Conservation (phyloP, 2,329 filamentous ascomycete species). For the Cladophialophora psammophila region DNA sequence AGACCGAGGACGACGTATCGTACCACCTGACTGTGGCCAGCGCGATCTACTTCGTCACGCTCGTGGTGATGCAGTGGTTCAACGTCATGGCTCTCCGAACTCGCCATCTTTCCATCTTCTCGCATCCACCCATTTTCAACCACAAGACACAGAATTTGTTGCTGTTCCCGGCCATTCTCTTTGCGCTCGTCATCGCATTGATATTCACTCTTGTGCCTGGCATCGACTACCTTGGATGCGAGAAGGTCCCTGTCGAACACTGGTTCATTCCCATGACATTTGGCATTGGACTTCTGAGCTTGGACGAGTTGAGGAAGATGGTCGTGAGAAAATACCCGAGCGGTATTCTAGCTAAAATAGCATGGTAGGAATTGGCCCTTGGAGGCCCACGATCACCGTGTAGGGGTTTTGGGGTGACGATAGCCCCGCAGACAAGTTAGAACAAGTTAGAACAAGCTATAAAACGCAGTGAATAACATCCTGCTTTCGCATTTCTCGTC, state of each 20-base stretch:
- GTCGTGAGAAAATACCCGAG: conserved; percentile 66
- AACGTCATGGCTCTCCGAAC: conserved; percentile 75
- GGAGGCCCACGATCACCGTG: background rate
- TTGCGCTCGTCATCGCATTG: conserved; percentile 72
- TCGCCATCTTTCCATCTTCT: conserved; percentile 70
- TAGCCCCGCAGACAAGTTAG: too few species aligned
- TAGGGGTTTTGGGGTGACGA: too few species aligned
- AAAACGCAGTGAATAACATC: too few species aligned
- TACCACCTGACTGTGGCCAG: conserved; percentile 68
- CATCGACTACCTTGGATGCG: conserved; percentile 65
- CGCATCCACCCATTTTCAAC: conserved; percentile 74
- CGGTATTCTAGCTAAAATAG: conserved; percentile 64
- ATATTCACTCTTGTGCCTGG: conserved; percentile 71
- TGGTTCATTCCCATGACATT: conserved; percentile 80
- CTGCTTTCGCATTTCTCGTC: too few species aligned
- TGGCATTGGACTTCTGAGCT: conserved; percentile 67
- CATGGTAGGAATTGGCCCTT: conserved; percentile 61
- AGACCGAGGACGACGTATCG: conserved; percentile 61
- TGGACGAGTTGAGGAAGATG: conserved; percentile 73
- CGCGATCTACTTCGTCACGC: conserved; percentile 79
- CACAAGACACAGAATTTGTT: conserved; percentile 70
- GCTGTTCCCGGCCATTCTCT: conserved; percentile 73
- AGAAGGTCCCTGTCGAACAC: conserved; percentile 75
- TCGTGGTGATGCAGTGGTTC: conserved; percentile 80
- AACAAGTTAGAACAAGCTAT: too few species aligned